Evolutionary conservation across 495 filamentous ascomycete genomes (phyloP).

Genomic region (Trichoderma erinaceum): DNA sequence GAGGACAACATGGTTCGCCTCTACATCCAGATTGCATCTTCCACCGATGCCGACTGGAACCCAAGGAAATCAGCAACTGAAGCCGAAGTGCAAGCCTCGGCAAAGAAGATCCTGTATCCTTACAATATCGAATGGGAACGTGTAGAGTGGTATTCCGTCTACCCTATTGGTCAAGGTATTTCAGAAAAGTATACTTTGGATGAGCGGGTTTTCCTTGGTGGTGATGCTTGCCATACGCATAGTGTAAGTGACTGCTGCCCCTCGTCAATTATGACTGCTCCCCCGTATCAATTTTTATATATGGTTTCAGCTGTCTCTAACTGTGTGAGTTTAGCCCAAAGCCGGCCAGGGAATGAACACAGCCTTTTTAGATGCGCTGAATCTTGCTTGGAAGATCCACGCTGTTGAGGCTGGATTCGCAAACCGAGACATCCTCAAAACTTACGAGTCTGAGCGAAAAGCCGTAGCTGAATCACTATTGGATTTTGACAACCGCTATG

Average conservation of each 20-base stretch:
- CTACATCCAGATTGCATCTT: constrained; percentile 69
- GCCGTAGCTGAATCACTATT: constrained; percentile 65
- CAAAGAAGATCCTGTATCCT: constrained; percentile 60
- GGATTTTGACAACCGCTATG: constrained; percentile 67
- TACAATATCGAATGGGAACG: constrained; percentile 65
- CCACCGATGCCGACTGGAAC: constrained; percentile 55
- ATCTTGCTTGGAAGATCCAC: constrained; percentile 80
- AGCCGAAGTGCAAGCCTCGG: constrained; percentile 60
- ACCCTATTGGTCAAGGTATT: constrained; percentile 71
- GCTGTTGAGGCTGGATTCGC: constrained; percentile 61
- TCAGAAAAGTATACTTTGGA: constrained; percentile 59
- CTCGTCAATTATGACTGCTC: constrained; percentile 8
- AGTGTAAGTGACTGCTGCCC: constrained; percentile 40
- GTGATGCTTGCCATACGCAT: constrained; percentile 80
- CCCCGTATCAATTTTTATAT: constrained; percentile 4
- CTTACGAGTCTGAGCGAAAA: constrained; percentile 66
- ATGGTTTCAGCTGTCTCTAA: not conserved
- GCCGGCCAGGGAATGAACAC: constrained; percentile 86
- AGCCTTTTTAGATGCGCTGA: constrained; percentile 73
- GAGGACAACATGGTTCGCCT: constrained; percentile 69
- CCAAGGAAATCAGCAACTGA: constrained; percentile 56
- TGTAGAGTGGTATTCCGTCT: constrained; percentile 63
- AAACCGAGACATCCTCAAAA: constrained; percentile 51
- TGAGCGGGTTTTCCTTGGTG: constrained; percentile 67
- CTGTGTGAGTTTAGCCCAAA: constrained; percentile 46